These are phyloP conservation scores for Neonectria hederae DNA, from an alignment of 2,329 filamentous ascomycete genomes.

Conservation along the genomic window DNA sequence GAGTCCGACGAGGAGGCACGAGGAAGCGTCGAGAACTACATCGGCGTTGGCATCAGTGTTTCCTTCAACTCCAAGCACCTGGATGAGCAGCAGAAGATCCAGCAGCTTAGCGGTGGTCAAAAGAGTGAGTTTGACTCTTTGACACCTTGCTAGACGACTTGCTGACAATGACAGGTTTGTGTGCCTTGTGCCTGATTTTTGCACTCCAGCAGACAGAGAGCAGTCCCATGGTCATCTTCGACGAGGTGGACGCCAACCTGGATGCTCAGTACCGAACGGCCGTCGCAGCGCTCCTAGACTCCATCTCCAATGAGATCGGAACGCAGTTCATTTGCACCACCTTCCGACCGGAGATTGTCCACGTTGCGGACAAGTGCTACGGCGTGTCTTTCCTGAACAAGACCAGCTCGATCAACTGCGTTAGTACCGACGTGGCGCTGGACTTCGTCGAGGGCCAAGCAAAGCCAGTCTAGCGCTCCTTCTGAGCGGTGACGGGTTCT, in stretches of 20 bases:
- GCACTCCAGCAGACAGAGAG: slow-evolving; percentile 98
- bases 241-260: slow-evolving; percentile 98
- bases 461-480: slow-evolving; percentile 42
- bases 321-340: slow-evolving; percentile 98
- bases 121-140: slow-evolving; percentile 75
- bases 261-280: slow-evolving; percentile 98
- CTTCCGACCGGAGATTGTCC: slow-evolving; percentile 95
- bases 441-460: slow-evolving; percentile 91
- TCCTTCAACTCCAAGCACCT: slow-evolving; percentile 97
- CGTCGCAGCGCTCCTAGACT: slow-evolving; percentile 87
- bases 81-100: slow-evolving; percentile 97
- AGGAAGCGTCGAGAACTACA: slow-evolving; percentile 90
- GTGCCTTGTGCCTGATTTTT: slow-evolving; percentile 96
- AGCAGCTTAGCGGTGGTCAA: slow-evolving; percentile 95
- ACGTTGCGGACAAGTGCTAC: slow-evolving; percentile 97
- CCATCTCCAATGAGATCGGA: slow-evolving; percentile 73
- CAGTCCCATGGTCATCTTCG: slow-evolving; percentile 98
- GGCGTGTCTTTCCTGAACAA: slow-evolving; percentile 94
- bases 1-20: slow-evolving; percentile 76
- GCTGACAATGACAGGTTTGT: slow-evolving; percentile 70
- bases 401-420: slow-evolving; percentile 92
- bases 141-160: neutral
- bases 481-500: slow-evolving; percentile 9
- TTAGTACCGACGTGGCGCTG: slow-evolving; percentile 85
- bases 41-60: slow-evolving; percentile 94